Evolutionary conservation across 805 yeast genomes (phyloP), one percentile per base, ranked within the genome.

Genomic region (Metschnikowia rubicola): DNA sequence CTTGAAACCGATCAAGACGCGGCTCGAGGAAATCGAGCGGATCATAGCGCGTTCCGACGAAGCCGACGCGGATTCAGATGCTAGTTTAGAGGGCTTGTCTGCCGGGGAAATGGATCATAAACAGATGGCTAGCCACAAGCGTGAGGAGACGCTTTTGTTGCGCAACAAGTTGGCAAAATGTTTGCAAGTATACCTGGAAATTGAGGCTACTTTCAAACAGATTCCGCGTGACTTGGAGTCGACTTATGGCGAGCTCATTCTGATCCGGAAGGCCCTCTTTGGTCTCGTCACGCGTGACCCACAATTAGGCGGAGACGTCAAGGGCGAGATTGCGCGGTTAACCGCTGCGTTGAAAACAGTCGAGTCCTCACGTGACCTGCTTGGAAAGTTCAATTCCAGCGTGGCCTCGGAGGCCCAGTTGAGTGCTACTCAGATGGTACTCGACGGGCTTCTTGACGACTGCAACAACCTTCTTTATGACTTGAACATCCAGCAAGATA

Each of bases 401-500:
- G 49, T 46, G 8, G 62, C 60, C 11, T 53, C 66, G 7, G 56
- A 54, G 28, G 54, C 54, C 10, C 62, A 59, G 38, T 47, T 59
- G 19, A 57, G 54, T 10, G 54, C 64, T 3, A 54, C 65, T 11
- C 77, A 73, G 49, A 73, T 73, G 34, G 82, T 84, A 1, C 65
- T 86, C 42, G 84, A 85, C 60, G 92, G 91, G 8, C 69, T 90
- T 37, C 70, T 88, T 28, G 96, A 89, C 64, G 96, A 89, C 61
- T 88, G 96, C 63, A 82, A 83, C 61, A 83, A 83, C 55, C 73
- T 88, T 48, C 68, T 89, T 36, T 78, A 77, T 48, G 97, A 91
- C 69, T 70, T 88, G 40, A 64, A 68, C 39, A 78, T 84, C 35
- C 78, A 68, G 50, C 63, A 62, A 38, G 68, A 65, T 47, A 50